phyloP scores from a whole-genome alignment of 2,329 filamentous ascomycete genomes.

The Acrodontium crateriforme region DNA sequence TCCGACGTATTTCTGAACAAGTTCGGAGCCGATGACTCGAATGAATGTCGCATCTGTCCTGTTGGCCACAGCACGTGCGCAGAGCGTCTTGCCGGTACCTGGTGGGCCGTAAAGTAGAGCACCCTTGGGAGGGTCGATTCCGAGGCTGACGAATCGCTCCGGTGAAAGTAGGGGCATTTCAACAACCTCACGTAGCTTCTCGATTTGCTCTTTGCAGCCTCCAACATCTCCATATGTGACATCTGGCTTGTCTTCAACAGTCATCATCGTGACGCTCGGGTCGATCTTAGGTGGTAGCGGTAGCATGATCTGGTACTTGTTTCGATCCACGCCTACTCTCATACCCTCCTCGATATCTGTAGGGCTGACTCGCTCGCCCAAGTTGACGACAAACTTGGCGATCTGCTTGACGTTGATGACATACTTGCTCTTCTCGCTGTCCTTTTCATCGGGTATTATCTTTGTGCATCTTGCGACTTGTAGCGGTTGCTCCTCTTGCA shows the following conservation, averaged over 20 bases:
- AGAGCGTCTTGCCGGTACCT: slow-evolving; percentile 97
- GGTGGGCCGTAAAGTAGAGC: slow-evolving; percentile 92
- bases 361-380: slow-evolving; percentile 90
- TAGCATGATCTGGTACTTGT: slow-evolving; percentile 98
- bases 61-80: slow-evolving; percentile 92
- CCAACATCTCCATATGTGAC: slow-evolving; percentile 98
- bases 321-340: slow-evolving; percentile 92
- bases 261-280: slow-evolving; percentile 99
- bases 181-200: slow-evolving; percentile 96
- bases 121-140: slow-evolving; percentile 96
- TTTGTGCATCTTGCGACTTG: slow-evolving; percentile 98
- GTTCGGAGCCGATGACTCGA: slow-evolving; percentile 90
- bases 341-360: slow-evolving; percentile 99
- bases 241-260: slow-evolving; percentile 97
- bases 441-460: slow-evolving; percentile 94
- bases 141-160: slow-evolving; percentile 95
- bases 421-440: slow-evolving; percentile 97
- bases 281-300: slow-evolving; percentile 97
- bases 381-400: slow-evolving; percentile 96
- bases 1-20: slow-evolving; percentile 98
- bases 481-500: slow-evolving; percentile 94
- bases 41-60: slow-evolving; percentile 98
- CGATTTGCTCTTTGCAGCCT: slow-evolving; percentile 98
- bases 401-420: slow-evolving; percentile 99
- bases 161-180: slow-evolving; percentile 96